Conservation (phyloP, 139 green algal species). For the Limnomonas spitsbergensis region DNA sequence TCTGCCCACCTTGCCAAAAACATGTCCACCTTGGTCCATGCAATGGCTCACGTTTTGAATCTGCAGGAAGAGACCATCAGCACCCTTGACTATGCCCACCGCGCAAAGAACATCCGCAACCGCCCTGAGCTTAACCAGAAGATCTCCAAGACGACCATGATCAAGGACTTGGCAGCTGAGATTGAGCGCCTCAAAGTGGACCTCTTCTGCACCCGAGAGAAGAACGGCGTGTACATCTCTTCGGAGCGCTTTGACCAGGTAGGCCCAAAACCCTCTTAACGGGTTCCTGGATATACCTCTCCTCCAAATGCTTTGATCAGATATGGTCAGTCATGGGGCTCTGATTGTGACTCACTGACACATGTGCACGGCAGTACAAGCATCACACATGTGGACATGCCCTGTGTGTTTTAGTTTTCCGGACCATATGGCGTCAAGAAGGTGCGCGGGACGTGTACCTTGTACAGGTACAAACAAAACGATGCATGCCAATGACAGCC, state of each 20-base stretch:
- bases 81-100: conserved; percentile 64
- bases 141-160: conserved; percentile 79
- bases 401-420: no score
- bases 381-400: background rate
- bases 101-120: conserved; percentile 98
- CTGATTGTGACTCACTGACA: background rate
- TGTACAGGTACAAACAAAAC: no score
- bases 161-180: conserved; percentile 92
- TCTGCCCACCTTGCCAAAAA: no score
- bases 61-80: conserved; percentile 76
- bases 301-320: background rate
- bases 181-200: conserved; percentile 87
- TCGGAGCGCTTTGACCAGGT: conserved; percentile 55
- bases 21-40: no score
- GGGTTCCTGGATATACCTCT: background rate
- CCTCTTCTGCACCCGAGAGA: conserved; percentile 79
- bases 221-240: conserved; percentile 86
- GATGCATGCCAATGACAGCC: no score
- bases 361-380: background rate
- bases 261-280: no score
- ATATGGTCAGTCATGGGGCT: background rate
- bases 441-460: no score
- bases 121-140: conserved; percentile 90
- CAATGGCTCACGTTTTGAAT: no score
- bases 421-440: no score